phyloP scores from a whole-genome alignment of 2,329 filamentous ascomycete species.

The Mycosphaerella sp. region DNA sequence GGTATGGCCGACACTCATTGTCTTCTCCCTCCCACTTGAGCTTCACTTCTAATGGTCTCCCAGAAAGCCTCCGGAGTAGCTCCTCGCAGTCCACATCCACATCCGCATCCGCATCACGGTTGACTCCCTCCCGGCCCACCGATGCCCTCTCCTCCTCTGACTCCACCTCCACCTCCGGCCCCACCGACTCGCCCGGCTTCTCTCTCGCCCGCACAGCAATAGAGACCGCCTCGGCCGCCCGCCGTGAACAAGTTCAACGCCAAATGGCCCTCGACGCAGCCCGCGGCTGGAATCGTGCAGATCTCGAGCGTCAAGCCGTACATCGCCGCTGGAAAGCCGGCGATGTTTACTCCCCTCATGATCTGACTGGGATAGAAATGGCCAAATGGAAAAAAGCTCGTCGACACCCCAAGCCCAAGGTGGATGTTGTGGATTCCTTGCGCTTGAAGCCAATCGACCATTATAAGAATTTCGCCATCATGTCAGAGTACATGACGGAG shows the following conservation, averaged over 20 bases:
- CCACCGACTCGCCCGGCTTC: background rate
- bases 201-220: constrained; percentile 2
- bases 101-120: background rate
- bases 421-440: constrained; percentile 72
- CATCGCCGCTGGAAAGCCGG: constrained; percentile 64
- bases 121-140: background rate
- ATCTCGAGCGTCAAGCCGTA: constrained; percentile 58
- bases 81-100: background rate
- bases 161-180: background rate
- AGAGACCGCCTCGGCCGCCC: background rate
- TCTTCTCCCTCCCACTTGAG: background rate
- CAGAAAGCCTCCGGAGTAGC: background rate
- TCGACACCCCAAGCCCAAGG: constrained; percentile 41
- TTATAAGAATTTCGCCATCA: constrained; percentile 94
- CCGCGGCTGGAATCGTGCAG: constrained; percentile 34
- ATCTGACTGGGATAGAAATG: constrained; percentile 72
- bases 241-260: constrained; percentile 6
- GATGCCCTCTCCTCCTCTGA: background rate
- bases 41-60: background rate
- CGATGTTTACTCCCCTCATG: constrained; percentile 86
- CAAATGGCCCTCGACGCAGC: constrained; percentile 18
- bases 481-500: constrained; percentile 79
- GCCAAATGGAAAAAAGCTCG: constrained; percentile 65
- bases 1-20: constrained; percentile 14
- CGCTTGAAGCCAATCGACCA: constrained; percentile 73